Evolutionary conservation across 2,329 filamentous ascomycete species (phyloP).

Genomic region (Fusarium oligoseptatum): DNA sequence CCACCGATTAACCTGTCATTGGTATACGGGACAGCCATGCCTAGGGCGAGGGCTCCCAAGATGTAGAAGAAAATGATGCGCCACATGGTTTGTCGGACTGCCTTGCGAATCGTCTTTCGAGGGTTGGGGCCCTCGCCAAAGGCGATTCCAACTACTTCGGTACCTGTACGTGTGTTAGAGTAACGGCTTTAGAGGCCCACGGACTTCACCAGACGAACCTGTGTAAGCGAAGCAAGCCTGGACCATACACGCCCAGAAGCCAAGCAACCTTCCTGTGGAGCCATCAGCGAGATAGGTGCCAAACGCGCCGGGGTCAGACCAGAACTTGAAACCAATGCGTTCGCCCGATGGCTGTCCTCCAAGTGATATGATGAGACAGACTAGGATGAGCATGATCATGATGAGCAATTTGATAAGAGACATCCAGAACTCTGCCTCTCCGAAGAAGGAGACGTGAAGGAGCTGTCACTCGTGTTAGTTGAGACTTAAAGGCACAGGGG

Average conservation of each 20-base stretch:
- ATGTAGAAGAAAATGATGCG: neutral
- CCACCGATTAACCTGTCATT: neutral
- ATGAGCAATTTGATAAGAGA: conserved; percentile 60
- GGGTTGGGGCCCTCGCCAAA: neutral
- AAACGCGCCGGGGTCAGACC: conserved; percentile 59
- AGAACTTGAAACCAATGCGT: conserved; percentile 59
- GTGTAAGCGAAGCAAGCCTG: conserved; percentile 55
- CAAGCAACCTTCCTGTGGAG: conserved; percentile 54
- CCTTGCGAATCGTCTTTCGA: neutral
- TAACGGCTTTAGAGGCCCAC: no score
- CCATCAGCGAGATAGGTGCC: conserved; percentile 52
- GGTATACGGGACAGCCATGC: neutral
- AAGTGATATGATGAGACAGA: conserved; percentile 49
- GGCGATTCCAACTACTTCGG: neutral
- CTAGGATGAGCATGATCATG: conserved; percentile 54
- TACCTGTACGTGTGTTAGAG: neutral
- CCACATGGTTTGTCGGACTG: neutral
- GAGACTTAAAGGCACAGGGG: neutral
- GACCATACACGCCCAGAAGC: conserved; percentile 55
- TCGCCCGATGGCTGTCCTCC: conserved; percentile 55
- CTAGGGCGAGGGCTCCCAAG: neutral
- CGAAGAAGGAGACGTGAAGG: conserved; percentile 57
- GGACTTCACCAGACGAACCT: neutral
- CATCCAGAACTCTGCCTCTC: conserved; percentile 64
- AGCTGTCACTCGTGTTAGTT: conserved; percentile 21